Base-by-base conservation (phyloP, 2,329 filamentous ascomycete species). In the Pyrenophora seminiperda region DNA sequence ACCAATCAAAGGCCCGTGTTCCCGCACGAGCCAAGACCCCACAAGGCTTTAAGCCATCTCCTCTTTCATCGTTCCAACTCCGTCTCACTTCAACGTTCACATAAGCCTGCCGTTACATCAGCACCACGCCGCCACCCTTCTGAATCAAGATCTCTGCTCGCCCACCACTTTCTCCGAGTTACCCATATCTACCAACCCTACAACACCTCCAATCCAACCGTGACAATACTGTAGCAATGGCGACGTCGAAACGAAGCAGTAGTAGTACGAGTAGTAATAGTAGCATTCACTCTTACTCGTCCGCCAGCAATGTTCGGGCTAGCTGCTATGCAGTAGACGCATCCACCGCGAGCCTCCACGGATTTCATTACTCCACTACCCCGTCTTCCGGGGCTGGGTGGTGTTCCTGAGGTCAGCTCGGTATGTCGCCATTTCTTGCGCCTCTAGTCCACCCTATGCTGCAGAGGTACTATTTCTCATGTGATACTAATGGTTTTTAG, bases 271-370 rank as follows among this genome's bases (percentile, higher is more conserved):
- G 85, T 89, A 89, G 82, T 85, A 89, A 86, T 83, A 75, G 75
- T 75, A 67, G 70, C 72, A 65, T 69, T 63, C 69, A 72, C 73
- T 78, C 74, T 69, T 75, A 84, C 82, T 84, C 84, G 80, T 81
- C 77, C 78, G 81, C 82, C 67, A 81, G 85, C 79, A 88, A 89
- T 75, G 86, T 94, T 77, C 87, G 93, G 79, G 91, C 92, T 78
- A 92, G 87, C 75, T 95, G 91, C 83, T 97, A 96, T 79, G 80
- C 89, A 67, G 90, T 93, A 75, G 86, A 92, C 76, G 41, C 53
- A 6, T 41, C 79, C 70, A 82, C 86, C 65, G 82, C 85, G 74
- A 82, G 80, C 71, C 82, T 96, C 68, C 45, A 53, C 17, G 58
- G 58, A 38, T 61, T 61, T 30, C 58, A 61, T 50, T 61, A 57